These are phyloP conservation scores for Gynandropsis gynandra DNA, from an alignment of 345 rosid genomes.

Conservation along the genomic window DNA sequence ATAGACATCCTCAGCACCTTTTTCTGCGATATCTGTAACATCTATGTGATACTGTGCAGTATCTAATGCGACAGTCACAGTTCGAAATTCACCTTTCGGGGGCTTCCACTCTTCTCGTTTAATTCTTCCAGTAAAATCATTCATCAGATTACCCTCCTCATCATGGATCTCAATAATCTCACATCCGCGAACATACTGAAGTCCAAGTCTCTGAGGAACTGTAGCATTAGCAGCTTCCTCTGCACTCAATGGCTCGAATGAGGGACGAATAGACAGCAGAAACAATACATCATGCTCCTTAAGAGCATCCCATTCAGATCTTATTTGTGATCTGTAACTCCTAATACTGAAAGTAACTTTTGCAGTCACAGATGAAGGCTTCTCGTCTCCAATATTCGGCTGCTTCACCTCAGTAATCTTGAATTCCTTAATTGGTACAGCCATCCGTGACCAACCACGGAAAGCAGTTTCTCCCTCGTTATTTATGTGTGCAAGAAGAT, in stretches of 20 bases:
- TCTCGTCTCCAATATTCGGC: constrained; percentile 98
- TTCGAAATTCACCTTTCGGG: constrained; percentile 94
- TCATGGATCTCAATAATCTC: constrained; percentile 86
- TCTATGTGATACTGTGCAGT: constrained; percentile 98
- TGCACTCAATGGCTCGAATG: constrained; percentile 88
- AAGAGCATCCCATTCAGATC: constrained; percentile 95
- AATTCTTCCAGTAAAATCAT: constrained; percentile 90
- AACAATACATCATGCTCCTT: constrained; percentile 99
- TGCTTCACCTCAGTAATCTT: constrained; percentile 77
- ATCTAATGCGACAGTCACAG: constrained; percentile 86
- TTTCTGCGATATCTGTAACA: constrained; percentile 83
- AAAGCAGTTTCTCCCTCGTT: constrained; percentile 88
- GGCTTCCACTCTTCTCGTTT: constrained; percentile 98
- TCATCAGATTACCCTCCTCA: constrained; percentile 93
- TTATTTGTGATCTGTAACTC: constrained; percentile 74
- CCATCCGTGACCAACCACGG: constrained; percentile 99
- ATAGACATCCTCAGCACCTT: constrained; percentile 89
- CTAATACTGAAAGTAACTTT: constrained; percentile 77
- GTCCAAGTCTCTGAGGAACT: constrained; percentile 90
- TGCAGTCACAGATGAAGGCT: constrained; percentile 88
- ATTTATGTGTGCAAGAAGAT: constrained; percentile 80
- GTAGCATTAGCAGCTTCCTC: constrained; percentile 90
- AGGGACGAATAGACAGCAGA: constrained; percentile 80
- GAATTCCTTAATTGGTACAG: constrained; percentile 71
- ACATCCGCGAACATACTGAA: constrained; percentile 93